These are phyloP conservation scores for Hyaloscypha bicolor DNA, from an alignment of 495 filamentous ascomycete species.

Conservation along the genomic window DNA sequence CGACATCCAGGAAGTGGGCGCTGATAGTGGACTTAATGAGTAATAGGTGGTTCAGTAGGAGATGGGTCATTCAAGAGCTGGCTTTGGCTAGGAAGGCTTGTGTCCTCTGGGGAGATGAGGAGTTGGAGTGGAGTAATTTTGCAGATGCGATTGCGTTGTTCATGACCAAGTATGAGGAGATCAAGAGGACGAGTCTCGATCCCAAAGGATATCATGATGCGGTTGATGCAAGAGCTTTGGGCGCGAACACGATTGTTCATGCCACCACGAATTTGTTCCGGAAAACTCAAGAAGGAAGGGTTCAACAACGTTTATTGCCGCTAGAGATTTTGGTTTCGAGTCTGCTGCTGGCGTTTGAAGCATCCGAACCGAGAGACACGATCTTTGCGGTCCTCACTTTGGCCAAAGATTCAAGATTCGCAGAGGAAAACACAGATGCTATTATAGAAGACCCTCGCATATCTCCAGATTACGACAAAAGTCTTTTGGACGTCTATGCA, in stretches of 20 bases:
- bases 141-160: slow-evolving; percentile 32
- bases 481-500: slow-evolving; percentile 29
- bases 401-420: slow-evolving; percentile 13
- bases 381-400: slow-evolving; percentile 22
- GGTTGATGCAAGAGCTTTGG: slow-evolving; percentile 34
- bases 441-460: slow-evolving; percentile 12
- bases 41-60: slow-evolving; percentile 39
- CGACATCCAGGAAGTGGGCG: slow-evolving; percentile 30
- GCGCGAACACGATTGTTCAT: slow-evolving; percentile 41
- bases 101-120: slow-evolving; percentile 34
- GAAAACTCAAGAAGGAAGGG: slow-evolving; percentile 10
- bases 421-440: neutral
- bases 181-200: slow-evolving; percentile 7
- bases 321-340: slow-evolving; percentile 17
- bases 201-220: neutral
- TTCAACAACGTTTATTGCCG: slow-evolving; percentile 8
- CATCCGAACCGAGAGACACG: slow-evolving; percentile 19
- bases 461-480: slow-evolving; percentile 27
- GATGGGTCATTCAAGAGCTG: slow-evolving; percentile 45
- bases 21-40: slow-evolving; percentile 38
- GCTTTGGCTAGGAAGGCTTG: slow-evolving; percentile 36
- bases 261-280: slow-evolving; percentile 41
- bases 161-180: slow-evolving; percentile 19
- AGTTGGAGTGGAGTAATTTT: slow-evolving; percentile 36
- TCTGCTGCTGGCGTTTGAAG: slow-evolving; percentile 19